These are phyloP conservation scores for Colletotrichum musae DNA, from an alignment of 2,329 filamentous ascomycete genomes.

Conservation along the genomic window DNA sequence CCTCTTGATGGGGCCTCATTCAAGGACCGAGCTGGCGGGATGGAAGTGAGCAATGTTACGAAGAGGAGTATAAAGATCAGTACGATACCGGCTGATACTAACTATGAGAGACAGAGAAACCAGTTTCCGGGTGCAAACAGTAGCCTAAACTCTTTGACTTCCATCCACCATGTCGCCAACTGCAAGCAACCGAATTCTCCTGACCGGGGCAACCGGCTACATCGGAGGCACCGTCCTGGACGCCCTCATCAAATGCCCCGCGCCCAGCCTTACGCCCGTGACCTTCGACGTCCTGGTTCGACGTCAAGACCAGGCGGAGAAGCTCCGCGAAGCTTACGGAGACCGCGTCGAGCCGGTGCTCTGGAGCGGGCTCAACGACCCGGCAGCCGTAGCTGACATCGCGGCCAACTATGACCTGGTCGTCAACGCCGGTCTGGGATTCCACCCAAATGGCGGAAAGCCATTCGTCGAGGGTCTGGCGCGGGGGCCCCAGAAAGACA, in stretches of 20 bases:
- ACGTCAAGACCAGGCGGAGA: slow-evolving; percentile 26
- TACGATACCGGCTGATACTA: too few relatives aligned
- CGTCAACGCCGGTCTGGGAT: slow-evolving; percentile 38
- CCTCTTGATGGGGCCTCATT: too few relatives aligned
- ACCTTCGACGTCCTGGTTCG: slow-evolving; percentile 36
- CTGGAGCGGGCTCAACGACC: slow-evolving; percentile 36
- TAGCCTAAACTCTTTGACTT: background rate
- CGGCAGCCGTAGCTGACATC: slow-evolving; percentile 27
- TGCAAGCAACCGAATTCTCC: slow-evolving; percentile 27
- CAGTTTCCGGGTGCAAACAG: background rate
- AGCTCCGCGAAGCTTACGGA: slow-evolving; percentile 36
- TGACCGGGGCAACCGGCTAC: slow-evolving; percentile 42
- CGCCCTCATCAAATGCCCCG: slow-evolving; percentile 33
- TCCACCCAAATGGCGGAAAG: slow-evolving; percentile 28
- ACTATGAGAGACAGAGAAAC: too few relatives aligned
- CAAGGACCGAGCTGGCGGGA: too few relatives aligned
- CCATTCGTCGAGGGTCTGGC: slow-evolving; percentile 30
- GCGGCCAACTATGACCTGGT: slow-evolving; percentile 39
- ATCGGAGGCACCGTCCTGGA: slow-evolving; percentile 39
- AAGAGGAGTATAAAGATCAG: too few relatives aligned
- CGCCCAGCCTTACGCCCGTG: slow-evolving; percentile 23
- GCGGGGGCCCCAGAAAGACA: slow-evolving; percentile 4
- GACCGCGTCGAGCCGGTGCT: slow-evolving; percentile 35
- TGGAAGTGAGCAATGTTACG: too few relatives aligned
- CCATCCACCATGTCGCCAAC: background rate